Evolutionary conservation across 371 early-diverging fungal species (phyloP), one percentile per base, ranked within the genome.

Genomic region (Apophysomyces trapeziformis): DNA sequence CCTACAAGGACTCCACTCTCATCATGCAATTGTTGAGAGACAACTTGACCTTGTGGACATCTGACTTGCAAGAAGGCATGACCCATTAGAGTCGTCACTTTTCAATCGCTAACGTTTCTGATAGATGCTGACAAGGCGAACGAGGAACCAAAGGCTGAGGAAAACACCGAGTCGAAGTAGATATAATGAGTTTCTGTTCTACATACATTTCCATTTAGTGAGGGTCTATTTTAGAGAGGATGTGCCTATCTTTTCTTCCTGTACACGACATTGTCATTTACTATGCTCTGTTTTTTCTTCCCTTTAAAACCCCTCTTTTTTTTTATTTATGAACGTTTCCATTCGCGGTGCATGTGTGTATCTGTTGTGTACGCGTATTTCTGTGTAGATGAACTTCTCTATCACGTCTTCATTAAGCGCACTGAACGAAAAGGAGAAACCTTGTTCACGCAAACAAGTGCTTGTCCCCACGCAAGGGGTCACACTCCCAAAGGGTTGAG

Each of bases 11-110:
- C 87, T 96, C 96, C 64, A 99, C 99, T 47, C 90, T 99, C 68
- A 99, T 99, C 87, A 99, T 99, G 99, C 99, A 99, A 87, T 89
- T 99, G 64, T 88, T 99, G 72, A 90, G 99, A 78, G 99, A 99
- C 83, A 99, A 99, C 90, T 85, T 99, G 75, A 99, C 99, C 58
- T 91, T 99, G 73, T 99, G 99, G 99, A 98, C 99, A 60, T 93
- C 96, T 43, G 98, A 98, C 74, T 89, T 97, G 79, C 96, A 96
- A 81, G 98, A 96, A 21, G 82, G 81, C 75, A 72, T 68, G 58
- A 26, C 32, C 32, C 32, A 26, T 26, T 26, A 26, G 3, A 26
- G 3, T 26, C 32, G 32, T 26, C 32, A 26, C 2, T 26, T 21
- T 21, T 26, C 2, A 26, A 26, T 26, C 2, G 41, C 8, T 41